Conservation (phyloP, 108 stramenopile genomes). For the Skeletonema costatum region DNA sequence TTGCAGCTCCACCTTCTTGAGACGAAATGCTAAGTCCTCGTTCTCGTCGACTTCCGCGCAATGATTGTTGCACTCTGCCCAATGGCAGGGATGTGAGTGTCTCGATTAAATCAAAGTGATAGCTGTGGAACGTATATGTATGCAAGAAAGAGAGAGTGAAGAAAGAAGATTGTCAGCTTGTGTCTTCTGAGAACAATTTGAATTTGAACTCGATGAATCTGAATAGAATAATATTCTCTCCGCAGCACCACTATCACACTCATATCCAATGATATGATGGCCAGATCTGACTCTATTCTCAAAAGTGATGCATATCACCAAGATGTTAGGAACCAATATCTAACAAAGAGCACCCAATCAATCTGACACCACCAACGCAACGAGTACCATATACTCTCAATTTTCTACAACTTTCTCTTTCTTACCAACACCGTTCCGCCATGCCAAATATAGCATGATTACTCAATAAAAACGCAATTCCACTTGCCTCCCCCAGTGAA, state of each 20-base stretch:
- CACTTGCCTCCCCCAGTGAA: slow-evolving; percentile 49
- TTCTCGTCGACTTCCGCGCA: slow-evolving; percentile 12
- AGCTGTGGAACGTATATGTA: slow-evolving; percentile 14
- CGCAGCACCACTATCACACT: no score
- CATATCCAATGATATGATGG: no score
- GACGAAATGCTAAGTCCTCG: slow-evolving; percentile 35
- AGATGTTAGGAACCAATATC: not conserved
- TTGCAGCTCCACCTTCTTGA: not conserved
- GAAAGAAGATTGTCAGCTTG: no score
- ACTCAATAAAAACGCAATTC: slow-evolving; percentile 61
- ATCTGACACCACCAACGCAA: no score
- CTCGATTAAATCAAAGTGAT: slow-evolving; percentile 83
- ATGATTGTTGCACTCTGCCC: slow-evolving; percentile 8
- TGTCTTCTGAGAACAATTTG: no score
- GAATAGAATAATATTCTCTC: not conserved
- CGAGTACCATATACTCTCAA: no score
- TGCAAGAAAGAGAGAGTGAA: no score
- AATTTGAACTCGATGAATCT: no score
- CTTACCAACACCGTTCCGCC: slow-evolving; percentile 68
- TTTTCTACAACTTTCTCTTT: not conserved
- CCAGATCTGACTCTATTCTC: no score
- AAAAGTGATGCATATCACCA: no score
- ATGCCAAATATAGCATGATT: slow-evolving; percentile 76
- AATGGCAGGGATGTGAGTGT: slow-evolving; percentile 32
- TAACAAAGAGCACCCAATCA: not conserved